These are phyloP conservation scores for Furcasterigmium furcatum DNA, from an alignment of 2,329 filamentous ascomycete species.

Conservation along the genomic window DNA sequence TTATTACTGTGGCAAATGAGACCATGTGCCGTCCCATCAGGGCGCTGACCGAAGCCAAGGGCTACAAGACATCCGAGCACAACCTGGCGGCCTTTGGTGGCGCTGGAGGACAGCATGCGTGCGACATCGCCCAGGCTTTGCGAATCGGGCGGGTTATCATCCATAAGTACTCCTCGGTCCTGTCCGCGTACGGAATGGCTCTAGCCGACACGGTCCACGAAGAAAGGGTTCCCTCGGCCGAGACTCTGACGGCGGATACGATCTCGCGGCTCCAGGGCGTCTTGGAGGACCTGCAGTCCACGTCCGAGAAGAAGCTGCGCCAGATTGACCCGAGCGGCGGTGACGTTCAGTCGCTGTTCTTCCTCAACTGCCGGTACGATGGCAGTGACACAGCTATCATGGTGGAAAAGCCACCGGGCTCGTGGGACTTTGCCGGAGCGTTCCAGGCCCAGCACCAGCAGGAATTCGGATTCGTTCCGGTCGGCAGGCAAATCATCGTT, in stretches of 20 bases:
- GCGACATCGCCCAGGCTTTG: constrained; percentile 36
- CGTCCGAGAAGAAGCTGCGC: constrained; percentile 15
- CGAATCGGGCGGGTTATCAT: constrained; percentile 39
- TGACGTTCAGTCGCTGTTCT: constrained; percentile 34
- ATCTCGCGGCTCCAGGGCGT: too few relatives aligned
- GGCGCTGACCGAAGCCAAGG: constrained; percentile 29
- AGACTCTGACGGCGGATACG: constrained; percentile 22
- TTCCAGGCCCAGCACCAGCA: too few relatives aligned
- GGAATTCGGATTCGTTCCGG: constrained; percentile 51
- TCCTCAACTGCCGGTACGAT: constrained; percentile 40
- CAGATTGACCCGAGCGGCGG: constrained; percentile 15
- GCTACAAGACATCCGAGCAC: constrained; percentile 29
- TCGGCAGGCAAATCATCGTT: constrained; percentile 29
- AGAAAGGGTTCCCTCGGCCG: constrained; percentile 29
- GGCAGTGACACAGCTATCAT: constrained; percentile 39
- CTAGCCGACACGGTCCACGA: constrained; percentile 42
- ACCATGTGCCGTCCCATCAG: constrained; percentile 31
- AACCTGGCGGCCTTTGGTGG: constrained; percentile 30
- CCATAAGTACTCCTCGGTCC: constrained; percentile 40
- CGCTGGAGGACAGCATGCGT: constrained; percentile 39
- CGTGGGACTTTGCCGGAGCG: constrained; percentile 17
- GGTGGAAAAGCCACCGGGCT: constrained; percentile 48
- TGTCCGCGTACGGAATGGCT: constrained; percentile 44
- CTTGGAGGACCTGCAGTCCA: too few relatives aligned
- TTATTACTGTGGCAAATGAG: constrained; percentile 32